Evolutionary conservation across 2,329 filamentous ascomycete species (phyloP).

Genomic region (Fusarium tjaetaba): DNA sequence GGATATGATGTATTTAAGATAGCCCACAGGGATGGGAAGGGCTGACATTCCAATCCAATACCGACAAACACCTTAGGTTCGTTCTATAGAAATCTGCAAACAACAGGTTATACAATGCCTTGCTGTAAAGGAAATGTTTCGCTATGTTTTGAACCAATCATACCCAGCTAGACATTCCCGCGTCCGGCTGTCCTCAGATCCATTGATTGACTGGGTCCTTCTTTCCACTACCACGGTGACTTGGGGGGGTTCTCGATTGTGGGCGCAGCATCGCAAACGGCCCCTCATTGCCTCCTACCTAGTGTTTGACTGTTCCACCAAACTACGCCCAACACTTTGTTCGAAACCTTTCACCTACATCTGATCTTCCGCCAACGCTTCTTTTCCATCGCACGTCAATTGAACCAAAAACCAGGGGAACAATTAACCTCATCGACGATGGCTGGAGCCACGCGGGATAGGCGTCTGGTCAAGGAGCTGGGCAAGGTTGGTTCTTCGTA

Average conservation of each 20-base stretch:
- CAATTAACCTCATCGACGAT: slow-evolving; percentile 40
- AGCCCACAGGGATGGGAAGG: not conserved
- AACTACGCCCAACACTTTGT: not conserved
- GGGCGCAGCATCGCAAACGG: slow-evolving; percentile 34
- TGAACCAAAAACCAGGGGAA: not conserved
- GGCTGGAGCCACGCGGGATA: slow-evolving; percentile 61
- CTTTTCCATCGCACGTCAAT: not conserved
- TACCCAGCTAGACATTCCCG: not conserved
- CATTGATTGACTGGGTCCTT: not conserved
- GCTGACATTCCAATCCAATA: not conserved
- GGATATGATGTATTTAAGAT: not conserved
- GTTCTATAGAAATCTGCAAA: not conserved
- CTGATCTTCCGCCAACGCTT: slow-evolving; percentile 19
- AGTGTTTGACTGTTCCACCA: slow-evolving; percentile 21
- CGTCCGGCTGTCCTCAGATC: slow-evolving; percentile 5
- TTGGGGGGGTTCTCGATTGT: slow-evolving; percentile 11
- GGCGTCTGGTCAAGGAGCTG: slow-evolving; percentile 69
- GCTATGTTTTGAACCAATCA: slow-evolving; percentile 14
- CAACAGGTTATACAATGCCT: not conserved
- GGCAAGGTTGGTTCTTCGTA: slow-evolving; percentile 56
- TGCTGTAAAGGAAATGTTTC: not conserved
- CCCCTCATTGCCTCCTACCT: slow-evolving; percentile 23
- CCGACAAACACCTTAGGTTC: not conserved
- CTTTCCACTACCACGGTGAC: not conserved
- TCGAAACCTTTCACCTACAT: slow-evolving; percentile 25